Evolutionary conservation across 129 eudicot genomes (phyloP).

Genomic region (Heracleum sosnowskyi): DNA sequence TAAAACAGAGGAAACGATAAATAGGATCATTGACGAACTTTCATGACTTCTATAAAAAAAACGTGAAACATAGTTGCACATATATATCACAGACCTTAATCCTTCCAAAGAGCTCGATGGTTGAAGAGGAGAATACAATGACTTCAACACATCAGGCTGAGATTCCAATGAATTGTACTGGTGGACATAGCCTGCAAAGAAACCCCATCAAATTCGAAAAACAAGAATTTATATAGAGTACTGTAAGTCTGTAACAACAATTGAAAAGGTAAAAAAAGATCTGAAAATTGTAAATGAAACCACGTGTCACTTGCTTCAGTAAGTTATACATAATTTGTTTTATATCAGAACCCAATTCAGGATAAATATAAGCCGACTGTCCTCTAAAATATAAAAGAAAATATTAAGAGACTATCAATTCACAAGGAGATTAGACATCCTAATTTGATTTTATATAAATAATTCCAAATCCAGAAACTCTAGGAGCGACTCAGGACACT

Average conservation of each 20-base stretch:
- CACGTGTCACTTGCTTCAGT: not conserved
- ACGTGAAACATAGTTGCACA: not conserved
- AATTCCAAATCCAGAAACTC: not conserved
- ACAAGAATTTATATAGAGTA: slow-evolving; percentile 6
- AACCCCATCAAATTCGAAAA: not conserved
- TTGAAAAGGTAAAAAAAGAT: not conserved
- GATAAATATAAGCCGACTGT: not conserved
- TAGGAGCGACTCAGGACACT: not conserved
- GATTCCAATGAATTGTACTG: slow-evolving; percentile 90
- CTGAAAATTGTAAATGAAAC: not conserved
- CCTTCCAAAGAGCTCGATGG: slow-evolving; percentile 88
- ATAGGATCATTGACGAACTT: not conserved
- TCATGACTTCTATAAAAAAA: not conserved
- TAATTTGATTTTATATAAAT: not conserved
- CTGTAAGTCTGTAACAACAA: not conserved
- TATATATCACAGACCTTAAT: slow-evolving; percentile 45
- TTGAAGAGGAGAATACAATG: slow-evolving; percentile 93
- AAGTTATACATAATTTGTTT: not conserved
- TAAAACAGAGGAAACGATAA: not conserved
- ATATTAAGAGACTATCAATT: not conserved
- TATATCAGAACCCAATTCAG: not conserved
- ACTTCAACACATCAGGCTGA: slow-evolving; percentile 90
- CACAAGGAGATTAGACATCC: not conserved
- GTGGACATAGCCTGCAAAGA: slow-evolving; percentile 68
- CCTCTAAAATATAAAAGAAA: not conserved